Evolutionary conservation across 73 alveolate genomes (phyloP).

Genomic region (Paramecium bursaria): DNA sequence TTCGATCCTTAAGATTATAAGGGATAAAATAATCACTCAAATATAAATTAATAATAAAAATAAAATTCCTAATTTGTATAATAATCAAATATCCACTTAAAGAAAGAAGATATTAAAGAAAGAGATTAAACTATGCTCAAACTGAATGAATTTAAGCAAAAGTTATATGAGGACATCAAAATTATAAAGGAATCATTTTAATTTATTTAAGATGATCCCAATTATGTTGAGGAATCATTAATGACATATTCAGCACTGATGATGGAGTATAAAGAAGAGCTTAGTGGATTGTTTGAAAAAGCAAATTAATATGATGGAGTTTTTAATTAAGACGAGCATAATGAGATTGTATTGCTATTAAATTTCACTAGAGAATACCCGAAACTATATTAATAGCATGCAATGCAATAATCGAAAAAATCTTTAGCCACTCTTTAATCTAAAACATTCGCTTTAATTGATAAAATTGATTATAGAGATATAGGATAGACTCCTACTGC

Average conservation of each 20-base stretch:
- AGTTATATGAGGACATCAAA: background rate
- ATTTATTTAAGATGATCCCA: slow-evolving; percentile 21
- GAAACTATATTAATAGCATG: slow-evolving; percentile 3
- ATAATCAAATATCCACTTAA: background rate
- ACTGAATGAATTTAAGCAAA: background rate
- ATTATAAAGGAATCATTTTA: background rate
- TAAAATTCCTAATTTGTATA: background rate
- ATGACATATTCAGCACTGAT: background rate
- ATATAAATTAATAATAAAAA: too few relatives aligned
- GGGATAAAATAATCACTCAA: background rate
- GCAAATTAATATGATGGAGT: slow-evolving; percentile 11
- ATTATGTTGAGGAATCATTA: too few relatives aligned
- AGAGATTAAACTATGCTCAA: slow-evolving; percentile 47
- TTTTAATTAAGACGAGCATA: slow-evolving; percentile 21
- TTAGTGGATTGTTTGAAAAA: too few relatives aligned
- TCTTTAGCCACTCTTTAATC: background rate
- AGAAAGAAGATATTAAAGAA: slow-evolving; percentile 13
- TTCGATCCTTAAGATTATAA: background rate
- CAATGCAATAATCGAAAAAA: background rate
- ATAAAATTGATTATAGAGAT: slow-evolving; percentile 25
- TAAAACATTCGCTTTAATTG: background rate
- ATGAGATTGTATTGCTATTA: too few relatives aligned
- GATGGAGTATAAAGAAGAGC: too few relatives aligned
- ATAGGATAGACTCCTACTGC: background rate
- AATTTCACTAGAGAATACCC: background rate